These are phyloP conservation scores for Cordyceps farinosa DNA, from an alignment of 2,329 filamentous ascomycete species.

Conservation along the genomic window DNA sequence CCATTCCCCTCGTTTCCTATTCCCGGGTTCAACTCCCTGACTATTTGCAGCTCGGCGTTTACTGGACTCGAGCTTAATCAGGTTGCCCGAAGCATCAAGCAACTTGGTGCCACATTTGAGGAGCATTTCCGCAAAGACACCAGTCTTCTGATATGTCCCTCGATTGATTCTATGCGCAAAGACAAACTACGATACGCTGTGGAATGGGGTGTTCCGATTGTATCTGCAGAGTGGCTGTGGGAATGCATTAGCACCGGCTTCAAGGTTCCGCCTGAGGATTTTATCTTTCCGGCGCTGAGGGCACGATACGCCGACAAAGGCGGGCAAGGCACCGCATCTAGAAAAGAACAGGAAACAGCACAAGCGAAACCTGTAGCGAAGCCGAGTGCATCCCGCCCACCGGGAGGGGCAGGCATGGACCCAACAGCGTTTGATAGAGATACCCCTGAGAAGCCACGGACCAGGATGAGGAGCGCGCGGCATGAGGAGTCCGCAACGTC, in stretches of 20 bases:
- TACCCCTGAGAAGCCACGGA: slow-evolving; percentile 21
- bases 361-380: slow-evolving; percentile 8
- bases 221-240: slow-evolving; percentile 81
- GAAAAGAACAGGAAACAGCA: slow-evolving; percentile 13
- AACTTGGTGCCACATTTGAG: slow-evolving; percentile 77
- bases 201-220: slow-evolving; percentile 74
- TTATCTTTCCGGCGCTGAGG: slow-evolving; percentile 46
- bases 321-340: slow-evolving; percentile 18
- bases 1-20: slow-evolving; percentile 73
- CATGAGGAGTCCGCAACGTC: slow-evolving; percentile 28
- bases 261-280: slow-evolving; percentile 43
- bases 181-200: slow-evolving; percentile 78
- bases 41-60: slow-evolving; percentile 79
- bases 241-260: slow-evolving; percentile 63
- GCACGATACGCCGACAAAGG: slow-evolving; percentile 26
- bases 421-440: slow-evolving; percentile 38
- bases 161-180: slow-evolving; percentile 51
- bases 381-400: slow-evolving; percentile 21
- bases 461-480: slow-evolving; percentile 18
- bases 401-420: slow-evolving; percentile 34
- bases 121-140: slow-evolving; percentile 69
- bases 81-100: slow-evolving; percentile 68
- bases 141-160: slow-evolving; percentile 75
- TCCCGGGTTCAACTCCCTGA: slow-evolving; percentile 63
- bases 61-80: slow-evolving; percentile 81